Evolutionary conservation across 352 stramenopile species (phyloP).

Genomic region (Pilasporangium apinafurcum): DNA sequence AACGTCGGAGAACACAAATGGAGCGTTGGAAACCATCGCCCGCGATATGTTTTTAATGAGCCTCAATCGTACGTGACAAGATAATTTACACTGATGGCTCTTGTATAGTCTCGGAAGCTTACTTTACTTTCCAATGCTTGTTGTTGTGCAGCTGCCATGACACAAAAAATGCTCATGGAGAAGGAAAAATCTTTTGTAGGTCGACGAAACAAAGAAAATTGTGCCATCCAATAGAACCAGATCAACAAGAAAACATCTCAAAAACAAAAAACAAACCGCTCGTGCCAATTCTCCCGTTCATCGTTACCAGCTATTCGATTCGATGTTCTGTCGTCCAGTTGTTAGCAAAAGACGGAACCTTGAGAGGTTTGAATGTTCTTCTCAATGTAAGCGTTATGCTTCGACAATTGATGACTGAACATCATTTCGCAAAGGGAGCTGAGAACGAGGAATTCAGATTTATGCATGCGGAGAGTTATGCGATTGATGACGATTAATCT

Average conservation of each 20-base stretch:
- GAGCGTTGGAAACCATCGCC: conserved; percentile 80
- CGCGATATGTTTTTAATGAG: conserved; percentile 83
- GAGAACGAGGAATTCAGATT: too few species aligned
- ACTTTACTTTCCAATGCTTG: neutral
- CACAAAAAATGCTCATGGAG: conserved; percentile 75
- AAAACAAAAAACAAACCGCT: too few species aligned
- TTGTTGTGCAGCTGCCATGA: conserved; percentile 40
- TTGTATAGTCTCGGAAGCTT: neutral
- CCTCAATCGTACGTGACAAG: conserved; percentile 82
- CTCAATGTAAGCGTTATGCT: too few species aligned
- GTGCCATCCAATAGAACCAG: conserved; percentile 47
- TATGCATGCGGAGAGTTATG: too few species aligned
- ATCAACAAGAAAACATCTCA: neutral
- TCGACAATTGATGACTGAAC: too few species aligned
- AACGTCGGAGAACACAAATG: conserved; percentile 84
- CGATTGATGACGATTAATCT: too few species aligned
- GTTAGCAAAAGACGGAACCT: too few species aligned
- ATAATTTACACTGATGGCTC: too few species aligned
- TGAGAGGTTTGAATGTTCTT: too few species aligned
- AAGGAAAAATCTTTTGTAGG: conserved; percentile 69
- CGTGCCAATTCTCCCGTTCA: neutral
- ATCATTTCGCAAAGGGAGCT: too few species aligned
- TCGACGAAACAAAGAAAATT: conserved; percentile 77
- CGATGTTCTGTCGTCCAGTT: too few species aligned
- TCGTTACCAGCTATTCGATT: neutral